Base-by-base conservation (phyloP, 2,329 filamentous ascomycete genomes). In the Sordariomycetes sp. region DNA sequence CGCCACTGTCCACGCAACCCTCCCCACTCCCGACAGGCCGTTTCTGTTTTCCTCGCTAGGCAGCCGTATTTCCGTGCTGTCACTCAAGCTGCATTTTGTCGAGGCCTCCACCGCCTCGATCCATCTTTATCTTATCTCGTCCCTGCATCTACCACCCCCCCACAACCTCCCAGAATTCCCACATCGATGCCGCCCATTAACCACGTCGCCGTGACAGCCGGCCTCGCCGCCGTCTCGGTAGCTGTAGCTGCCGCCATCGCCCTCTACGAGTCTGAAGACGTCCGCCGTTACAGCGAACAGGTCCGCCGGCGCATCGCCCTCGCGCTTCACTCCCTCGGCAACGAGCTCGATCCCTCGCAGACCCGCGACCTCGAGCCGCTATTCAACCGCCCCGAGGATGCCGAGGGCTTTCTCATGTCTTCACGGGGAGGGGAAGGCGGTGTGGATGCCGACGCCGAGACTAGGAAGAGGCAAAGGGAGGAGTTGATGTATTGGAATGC, bases 401-500 rank as follows among this genome's bases (percentile, higher is more conserved):
- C 82, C 58, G 77, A 85, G 57, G 82, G 81, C 10, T 85, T 85
- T 64, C 65, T 84, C 58, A 70, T 76, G 62, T 81, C 80, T 10
- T 39, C 45, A 28, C 70, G 74, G n/a, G 70, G 71, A 32, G 28
- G 28, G 28, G 70, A 67, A 22, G 62, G 62, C 3, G 69, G 69
- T 20, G 69, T 85, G 24, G 82, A 84, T 36, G 82, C 81, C 57
- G 82, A 86, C 62, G 81, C 84, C 55, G 82, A 81, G 61, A 79
- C 76, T 24, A 75, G 78, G 56, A 76, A 78, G 62, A 73, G 80
- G 59, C 82, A 86, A 65, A 75, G 82, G 42, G 82, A 85, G 63
- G 82, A 86, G 67, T 65, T 86, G 59, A 72, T 85, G 68, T 85
- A 84, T 63, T 86, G 82, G 82, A 86, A 86, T 64, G 73, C 77